Percentiles rank a stretch among this genome's conserved stretches.
Evolutionary conservation across 1,284 basidiomycete genomes (phyloP).

Genomic region (Pseudozyma tsukubaensis): DNA sequence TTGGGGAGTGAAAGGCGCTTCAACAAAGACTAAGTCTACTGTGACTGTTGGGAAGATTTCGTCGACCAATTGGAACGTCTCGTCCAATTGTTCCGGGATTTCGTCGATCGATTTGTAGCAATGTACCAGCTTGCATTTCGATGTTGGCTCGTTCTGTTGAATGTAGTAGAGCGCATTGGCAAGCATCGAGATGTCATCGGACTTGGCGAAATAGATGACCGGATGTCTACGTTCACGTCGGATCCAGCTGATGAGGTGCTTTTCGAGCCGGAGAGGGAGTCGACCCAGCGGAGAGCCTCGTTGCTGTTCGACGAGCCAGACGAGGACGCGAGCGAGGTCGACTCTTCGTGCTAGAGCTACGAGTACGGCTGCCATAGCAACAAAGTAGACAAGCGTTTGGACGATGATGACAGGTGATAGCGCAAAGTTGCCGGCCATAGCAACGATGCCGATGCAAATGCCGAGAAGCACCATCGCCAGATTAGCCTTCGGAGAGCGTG

Average conservation of each 20-base stretch:
- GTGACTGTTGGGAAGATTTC: conserved; percentile 59
- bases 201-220: conserved; percentile 68
- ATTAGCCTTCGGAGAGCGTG: conserved; percentile 71
- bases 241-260: conserved; percentile 71
- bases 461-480: conserved; percentile 70
- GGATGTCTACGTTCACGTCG: conserved; percentile 72
- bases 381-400: conserved; percentile 68
- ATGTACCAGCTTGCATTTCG: conserved; percentile 77
- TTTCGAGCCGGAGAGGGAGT: conserved; percentile 68
- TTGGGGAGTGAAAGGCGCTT: conserved; percentile 49
- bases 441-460: conserved; percentile 76
- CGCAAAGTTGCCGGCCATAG: conserved; percentile 61
- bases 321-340: conserved; percentile 72
- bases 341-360: conserved; percentile 73
- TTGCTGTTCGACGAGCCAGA: conserved; percentile 77
- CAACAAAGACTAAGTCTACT: conserved; percentile 56
- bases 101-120: conserved; percentile 73
- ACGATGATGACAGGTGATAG: conserved; percentile 74
- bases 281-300: conserved; percentile 54
- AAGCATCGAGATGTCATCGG: conserved; percentile 72
- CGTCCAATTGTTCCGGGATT: conserved; percentile 67
- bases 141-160: conserved; percentile 76
- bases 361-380: conserved; percentile 71
- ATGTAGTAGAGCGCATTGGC: conserved; percentile 78
- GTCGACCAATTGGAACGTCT: conserved; percentile 62